Evolutionary conservation across 768 basidiomycete genomes (phyloP).

Genomic region (Cystobasidium tubakii): DNA sequence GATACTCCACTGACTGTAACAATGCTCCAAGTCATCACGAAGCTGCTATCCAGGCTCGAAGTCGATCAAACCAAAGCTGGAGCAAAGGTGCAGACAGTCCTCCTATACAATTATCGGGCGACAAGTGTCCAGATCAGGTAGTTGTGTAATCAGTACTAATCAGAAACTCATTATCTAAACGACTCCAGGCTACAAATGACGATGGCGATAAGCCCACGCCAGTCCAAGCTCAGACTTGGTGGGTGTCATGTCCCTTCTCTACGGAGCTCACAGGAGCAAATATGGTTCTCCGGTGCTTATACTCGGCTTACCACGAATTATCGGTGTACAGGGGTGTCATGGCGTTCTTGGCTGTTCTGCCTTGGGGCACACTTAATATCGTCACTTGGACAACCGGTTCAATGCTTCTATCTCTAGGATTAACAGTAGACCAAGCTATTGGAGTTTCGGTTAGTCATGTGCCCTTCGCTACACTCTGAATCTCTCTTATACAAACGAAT

Average conservation of each 20-base stretch:
- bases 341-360: conserved; percentile 44
- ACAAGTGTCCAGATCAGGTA: background rate
- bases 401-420: conserved; percentile 44
- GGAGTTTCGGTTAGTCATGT: conserved; percentile 40
- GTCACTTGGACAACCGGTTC: conserved; percentile 44
- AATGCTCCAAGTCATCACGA: background rate
- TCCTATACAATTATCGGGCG: background rate
- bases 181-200: background rate
- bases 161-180: background rate
- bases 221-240: background rate
- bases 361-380: conserved; percentile 44
- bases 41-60: background rate
- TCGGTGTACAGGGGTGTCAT: conserved; percentile 39
- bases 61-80: background rate
- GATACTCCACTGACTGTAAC: background rate
- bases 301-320: background rate
- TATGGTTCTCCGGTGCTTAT: background rate
- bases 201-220: conserved; percentile 1
- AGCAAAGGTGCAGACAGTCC: background rate
- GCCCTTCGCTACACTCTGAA: too few relatives aligned
- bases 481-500: too few relatives aligned
- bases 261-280: background rate
- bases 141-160: too few relatives aligned
- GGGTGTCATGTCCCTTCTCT: background rate
- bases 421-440: conserved; percentile 45